Conservation (phyloP, 768 basidiomycete genomes). For the Lentinula sp. region DNA sequence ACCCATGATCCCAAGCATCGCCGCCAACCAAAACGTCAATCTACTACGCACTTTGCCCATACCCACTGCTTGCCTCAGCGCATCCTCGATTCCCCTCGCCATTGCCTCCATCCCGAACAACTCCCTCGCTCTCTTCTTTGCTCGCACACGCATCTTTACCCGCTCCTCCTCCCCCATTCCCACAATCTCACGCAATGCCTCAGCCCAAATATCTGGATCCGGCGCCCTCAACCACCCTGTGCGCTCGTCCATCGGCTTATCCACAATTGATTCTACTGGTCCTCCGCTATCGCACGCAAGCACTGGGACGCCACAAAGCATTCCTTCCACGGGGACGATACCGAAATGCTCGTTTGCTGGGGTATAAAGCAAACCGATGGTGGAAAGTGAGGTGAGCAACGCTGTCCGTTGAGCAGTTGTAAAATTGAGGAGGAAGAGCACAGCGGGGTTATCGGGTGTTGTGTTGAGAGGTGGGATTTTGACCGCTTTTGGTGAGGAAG, state of each 20-base stretch:
- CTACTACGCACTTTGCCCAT: conserved; percentile 39
- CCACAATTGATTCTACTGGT: conserved; percentile 78
- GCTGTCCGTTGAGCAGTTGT: conserved; percentile 78
- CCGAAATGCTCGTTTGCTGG: conserved; percentile 96
- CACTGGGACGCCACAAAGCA: conserved; percentile 88
- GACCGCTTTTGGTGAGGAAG: conserved; percentile 28
- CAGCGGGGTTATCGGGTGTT: conserved; percentile 40
- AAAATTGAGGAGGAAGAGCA: conserved; percentile 92
- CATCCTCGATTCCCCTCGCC: conserved; percentile 51
- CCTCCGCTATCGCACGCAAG: conserved; percentile 85
- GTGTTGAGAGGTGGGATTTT: conserved; percentile 35
- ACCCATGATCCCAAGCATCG: conserved; percentile 5
- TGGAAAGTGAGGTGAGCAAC: conserved; percentile 61
- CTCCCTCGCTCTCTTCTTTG: conserved; percentile 52
- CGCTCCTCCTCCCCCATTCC: conserved; percentile 35
- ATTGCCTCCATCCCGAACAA: conserved; percentile 78
- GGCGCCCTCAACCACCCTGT: conserved; percentile 80
- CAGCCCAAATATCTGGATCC: conserved; percentile 61
- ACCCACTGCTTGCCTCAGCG: conserved; percentile 45
- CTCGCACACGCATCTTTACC: conserved; percentile 42
- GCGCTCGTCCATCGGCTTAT: conserved; percentile 28
- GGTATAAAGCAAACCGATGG: conserved; percentile 82
- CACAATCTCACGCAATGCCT: conserved; percentile 58
- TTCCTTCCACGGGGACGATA: conserved; percentile 92
- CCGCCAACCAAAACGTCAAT: background rate